Percentiles rank a stretch among this genome's conserved stretches.
These are phyloP conservation scores for Boletus pseudopeckii DNA, from an alignment of 768 basidiomycete species.

Conservation along the genomic window DNA sequence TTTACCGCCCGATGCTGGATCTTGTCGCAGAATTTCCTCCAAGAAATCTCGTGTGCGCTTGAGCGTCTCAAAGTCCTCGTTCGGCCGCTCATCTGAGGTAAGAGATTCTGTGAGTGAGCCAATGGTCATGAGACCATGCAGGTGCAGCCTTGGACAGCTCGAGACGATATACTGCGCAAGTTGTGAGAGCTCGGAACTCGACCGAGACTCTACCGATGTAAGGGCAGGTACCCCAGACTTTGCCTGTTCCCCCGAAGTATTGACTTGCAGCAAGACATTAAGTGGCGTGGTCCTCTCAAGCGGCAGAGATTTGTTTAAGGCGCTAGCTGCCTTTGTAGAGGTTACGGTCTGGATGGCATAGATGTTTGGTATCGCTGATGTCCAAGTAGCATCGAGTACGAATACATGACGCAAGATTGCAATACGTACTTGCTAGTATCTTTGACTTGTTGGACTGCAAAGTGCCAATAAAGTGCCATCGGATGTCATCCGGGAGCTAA, in stretches of 20 bases:
- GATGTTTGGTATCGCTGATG: conserved; percentile 80
- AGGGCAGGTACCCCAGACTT: conserved; percentile 85
- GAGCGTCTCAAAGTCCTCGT: conserved; percentile 74
- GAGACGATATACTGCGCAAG: conserved; percentile 70
- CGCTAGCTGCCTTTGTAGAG: conserved; percentile 74
- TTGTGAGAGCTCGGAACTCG: conserved; percentile 50
- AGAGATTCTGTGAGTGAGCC: conserved; percentile 78
- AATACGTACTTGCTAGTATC: conserved; percentile 65
- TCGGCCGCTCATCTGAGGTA: conserved; percentile 37
- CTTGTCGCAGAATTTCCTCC: conserved; percentile 39
- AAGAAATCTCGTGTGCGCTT: conserved; percentile 61
- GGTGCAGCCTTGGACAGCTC: conserved; percentile 67
- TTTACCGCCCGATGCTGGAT: conserved; percentile 17
- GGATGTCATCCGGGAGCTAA: conserved; percentile 83
- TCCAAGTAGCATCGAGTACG: conserved; percentile 2
- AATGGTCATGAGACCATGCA: conserved; percentile 96
- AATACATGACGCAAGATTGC: not conserved
- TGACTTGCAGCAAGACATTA: conserved; percentile 86
- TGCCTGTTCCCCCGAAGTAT: conserved; percentile 88
- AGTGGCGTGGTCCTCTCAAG: conserved; percentile 55
- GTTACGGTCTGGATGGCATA: conserved; percentile 84
- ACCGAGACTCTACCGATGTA: conserved; percentile 27
- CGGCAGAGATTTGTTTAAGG: conserved; percentile 71
- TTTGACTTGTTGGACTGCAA: conserved; percentile 94
- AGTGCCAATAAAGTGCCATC: conserved; percentile 97